Percentiles rank a stretch among this genome's conserved stretches.
These are phyloP conservation scores for Didymella pinodella DNA, from an alignment of 2,329 filamentous ascomycete species.

Conservation along the genomic window DNA sequence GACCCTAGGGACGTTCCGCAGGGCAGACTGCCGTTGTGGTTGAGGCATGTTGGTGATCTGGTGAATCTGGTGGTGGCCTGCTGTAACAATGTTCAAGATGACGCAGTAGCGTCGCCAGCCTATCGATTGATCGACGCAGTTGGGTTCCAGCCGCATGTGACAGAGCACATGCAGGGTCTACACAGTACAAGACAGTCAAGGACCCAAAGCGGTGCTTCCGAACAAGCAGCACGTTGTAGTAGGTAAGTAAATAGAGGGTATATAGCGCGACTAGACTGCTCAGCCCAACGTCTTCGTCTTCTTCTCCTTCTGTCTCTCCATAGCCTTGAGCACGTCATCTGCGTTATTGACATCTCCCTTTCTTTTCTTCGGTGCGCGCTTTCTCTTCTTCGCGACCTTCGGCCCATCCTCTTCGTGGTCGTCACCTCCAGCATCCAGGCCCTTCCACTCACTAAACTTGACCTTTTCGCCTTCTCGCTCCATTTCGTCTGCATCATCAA, in stretches of 20 bases:
- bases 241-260: conserved; percentile 6
- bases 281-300: conserved; percentile 33
- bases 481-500: conserved; percentile 86
- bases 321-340: conserved; percentile 78
- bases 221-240: not conserved
- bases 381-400: conserved; percentile 65
- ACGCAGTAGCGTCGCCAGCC: conserved; percentile 13
- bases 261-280: conserved; percentile 1
- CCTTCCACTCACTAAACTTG: conserved; percentile 72
- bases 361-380: conserved; percentile 76
- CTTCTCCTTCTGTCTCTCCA: conserved; percentile 68
- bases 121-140: conserved; percentile 3
- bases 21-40: conserved; percentile 46
- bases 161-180: not conserved
- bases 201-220: not conserved
- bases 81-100: conserved; percentile 6
- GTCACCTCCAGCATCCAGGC: conserved; percentile 59
- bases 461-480: conserved; percentile 66
- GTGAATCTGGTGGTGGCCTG: not conserved
- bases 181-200: not conserved
- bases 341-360: conserved; percentile 82
- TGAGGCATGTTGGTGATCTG: conserved; percentile 34
- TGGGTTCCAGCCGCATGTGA: conserved; percentile 7
- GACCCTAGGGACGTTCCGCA: conserved; percentile 35
- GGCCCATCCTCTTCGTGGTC: conserved; percentile 55